phyloP scores from a whole-genome alignment of 1,284 basidiomycete species.

The Trichosporon faecale region DNA sequence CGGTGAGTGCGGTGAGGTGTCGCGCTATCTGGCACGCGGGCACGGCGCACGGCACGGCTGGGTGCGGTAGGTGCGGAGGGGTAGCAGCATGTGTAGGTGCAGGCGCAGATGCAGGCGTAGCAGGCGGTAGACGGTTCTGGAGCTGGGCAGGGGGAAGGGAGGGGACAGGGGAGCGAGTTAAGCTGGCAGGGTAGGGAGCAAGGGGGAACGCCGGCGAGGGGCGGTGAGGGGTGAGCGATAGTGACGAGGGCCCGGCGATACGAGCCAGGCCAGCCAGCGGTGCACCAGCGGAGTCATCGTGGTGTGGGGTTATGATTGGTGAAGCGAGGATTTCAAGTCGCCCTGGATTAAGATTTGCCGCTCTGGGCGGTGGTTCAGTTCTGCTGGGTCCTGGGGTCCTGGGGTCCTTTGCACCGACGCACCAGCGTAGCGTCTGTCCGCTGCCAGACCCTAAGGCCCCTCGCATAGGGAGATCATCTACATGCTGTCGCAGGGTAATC shows the following conservation, averaged over 20 bases:
- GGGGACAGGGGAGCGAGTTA: background rate
- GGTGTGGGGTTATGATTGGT: background rate
- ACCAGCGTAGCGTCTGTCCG: background rate
- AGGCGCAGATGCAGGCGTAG: background rate
- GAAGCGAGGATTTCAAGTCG: background rate
- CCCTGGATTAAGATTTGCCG: slow-evolving; percentile 2
- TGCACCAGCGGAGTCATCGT: background rate
- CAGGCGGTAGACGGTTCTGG: slow-evolving; percentile 1
- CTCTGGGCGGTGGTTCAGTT: background rate
- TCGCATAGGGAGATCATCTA: background rate
- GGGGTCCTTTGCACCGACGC: background rate
- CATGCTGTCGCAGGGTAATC: background rate
- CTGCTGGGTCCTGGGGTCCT: background rate
- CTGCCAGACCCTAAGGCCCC: background rate
- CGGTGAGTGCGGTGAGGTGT: background rate
- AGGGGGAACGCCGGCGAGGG: background rate
- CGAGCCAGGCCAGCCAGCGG: background rate
- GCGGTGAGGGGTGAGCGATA: background rate
- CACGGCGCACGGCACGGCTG: background rate
- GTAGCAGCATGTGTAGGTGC: background rate
- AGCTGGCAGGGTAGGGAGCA: background rate
- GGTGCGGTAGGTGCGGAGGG: background rate
- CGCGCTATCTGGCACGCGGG: background rate
- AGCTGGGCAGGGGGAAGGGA: background rate
- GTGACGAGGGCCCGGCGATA: background rate